Base-by-base conservation (phyloP, 2,329 filamentous ascomycete genomes). In the Alternaria infectoria region DNA sequence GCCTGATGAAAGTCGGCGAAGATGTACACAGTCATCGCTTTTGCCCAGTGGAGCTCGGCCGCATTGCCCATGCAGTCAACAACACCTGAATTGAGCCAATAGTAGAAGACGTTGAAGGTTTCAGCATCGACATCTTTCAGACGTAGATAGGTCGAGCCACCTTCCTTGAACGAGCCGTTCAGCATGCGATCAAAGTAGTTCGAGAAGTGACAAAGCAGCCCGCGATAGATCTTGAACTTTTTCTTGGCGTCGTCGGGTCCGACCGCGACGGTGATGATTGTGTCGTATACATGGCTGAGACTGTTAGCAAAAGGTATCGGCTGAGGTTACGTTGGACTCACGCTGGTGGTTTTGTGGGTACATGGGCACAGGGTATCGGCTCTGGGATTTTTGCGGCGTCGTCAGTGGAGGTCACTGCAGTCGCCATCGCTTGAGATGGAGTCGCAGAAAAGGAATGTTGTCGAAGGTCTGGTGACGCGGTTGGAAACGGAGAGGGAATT, bases 291-390 rank as follows among this genome's bases (percentile, higher is more conserved):
- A 2, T 40, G 32, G 4, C 32, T 40, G 15, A 5, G 32, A n/a
- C 4, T 40, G 15, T 40, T 9, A 40, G 32, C 2, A 40, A 10
- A n/a, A n/a, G n/a, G n/a, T n/a, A n/a, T n/a, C n/a, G 15, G 32
- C 15, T 40, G 7, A 0, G 2, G 0, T 3, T 40, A 1, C 5
- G 2, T 40, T 2, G 15, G 7, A 40, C 32, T 40, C 15, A 40
- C 32, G 32, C 32, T n/a, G 32, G 32, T 40, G 32, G 32, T 40
- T 40, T 40, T 0, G 32, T 9, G 32, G 32, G 15, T 1, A 15
- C 2, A 3, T 40, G 8, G 0, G 32, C 32, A 40, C 32, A 40
- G 1, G 32, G 30, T 2, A 32, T 32, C 3, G 3, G 30, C 13
- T 15, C 12, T 6, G n/a, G n/a, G n/a, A n/a, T n/a, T n/a, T n/a